Percentiles rank a stretch among this genome's conserved stretches.
These are phyloP conservation scores for Erodium texanum DNA, from an alignment of 441 rosid species.

Conservation along the genomic window DNA sequence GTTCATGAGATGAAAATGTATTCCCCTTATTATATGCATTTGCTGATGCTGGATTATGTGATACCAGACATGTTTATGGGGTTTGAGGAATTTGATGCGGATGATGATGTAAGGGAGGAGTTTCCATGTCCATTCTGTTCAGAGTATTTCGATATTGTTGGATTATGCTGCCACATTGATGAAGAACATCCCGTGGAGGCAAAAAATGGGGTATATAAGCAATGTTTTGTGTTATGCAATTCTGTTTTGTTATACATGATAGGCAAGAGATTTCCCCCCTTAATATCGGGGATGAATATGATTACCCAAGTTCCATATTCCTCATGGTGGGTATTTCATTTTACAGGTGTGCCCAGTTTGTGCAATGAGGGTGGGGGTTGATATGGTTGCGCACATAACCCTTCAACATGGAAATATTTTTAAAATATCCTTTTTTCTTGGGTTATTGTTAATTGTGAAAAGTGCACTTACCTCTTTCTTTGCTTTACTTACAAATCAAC, in stretches of 20 bases:
- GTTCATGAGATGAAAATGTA: slow-evolving; percentile 7
- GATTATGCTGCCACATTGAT: slow-evolving; percentile 94
- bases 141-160: slow-evolving; percentile 74
- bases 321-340: slow-evolving; percentile 18
- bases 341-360: slow-evolving; percentile 92
- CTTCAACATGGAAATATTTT: slow-evolving; percentile 79
- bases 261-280: not conserved
- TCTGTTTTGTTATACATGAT: not conserved
- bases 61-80: slow-evolving; percentile 66
- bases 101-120: slow-evolving; percentile 84
- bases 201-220: slow-evolving; percentile 49
- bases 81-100: slow-evolving; percentile 80
- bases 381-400: slow-evolving; percentile 93
- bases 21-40: slow-evolving; percentile 18
- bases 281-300: not conserved
- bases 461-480: not conserved
- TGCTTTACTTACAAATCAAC: not conserved
- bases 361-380: slow-evolving; percentile 73
- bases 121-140: slow-evolving; percentile 94
- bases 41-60: slow-evolving; percentile 12
- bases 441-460: not conserved
- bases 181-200: slow-evolving; percentile 86
- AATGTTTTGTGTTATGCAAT: not conserved
- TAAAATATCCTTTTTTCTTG: slow-evolving; percentile 61
- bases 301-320: slow-evolving; percentile 12